Conservation (phyloP, 164 flowering plant species). For the Malania oleifera region DNA sequence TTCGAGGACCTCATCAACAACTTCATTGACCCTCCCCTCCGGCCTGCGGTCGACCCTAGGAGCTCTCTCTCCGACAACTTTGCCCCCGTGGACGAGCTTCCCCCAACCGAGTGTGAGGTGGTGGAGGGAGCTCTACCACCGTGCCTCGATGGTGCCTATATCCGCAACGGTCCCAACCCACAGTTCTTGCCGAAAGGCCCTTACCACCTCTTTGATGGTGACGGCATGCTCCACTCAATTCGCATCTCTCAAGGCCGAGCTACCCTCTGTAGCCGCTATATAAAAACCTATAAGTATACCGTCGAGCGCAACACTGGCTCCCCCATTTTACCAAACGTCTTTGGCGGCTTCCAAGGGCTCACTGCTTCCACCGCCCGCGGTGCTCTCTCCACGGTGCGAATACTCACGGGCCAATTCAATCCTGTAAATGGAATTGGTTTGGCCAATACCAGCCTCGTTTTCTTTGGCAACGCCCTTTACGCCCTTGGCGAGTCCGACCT, state of each 20-base stretch:
- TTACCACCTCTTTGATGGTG: slow-evolving; percentile 83
- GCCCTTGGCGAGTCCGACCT: slow-evolving; percentile 76
- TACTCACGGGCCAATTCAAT: slow-evolving; percentile 45
- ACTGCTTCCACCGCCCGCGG: slow-evolving; percentile 51
- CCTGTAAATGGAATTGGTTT: slow-evolving; percentile 53
- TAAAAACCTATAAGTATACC: slow-evolving; percentile 59
- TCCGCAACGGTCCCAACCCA: slow-evolving; percentile 72
- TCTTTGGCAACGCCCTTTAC: slow-evolving; percentile 39
- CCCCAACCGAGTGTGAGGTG: slow-evolving; percentile 62
- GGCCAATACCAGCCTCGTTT: slow-evolving; percentile 72
- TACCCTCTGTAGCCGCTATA: slow-evolving; percentile 68
- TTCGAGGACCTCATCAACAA: slow-evolving; percentile 58
- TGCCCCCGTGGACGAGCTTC: slow-evolving; percentile 76
- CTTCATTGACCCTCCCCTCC: slow-evolving; percentile 56
- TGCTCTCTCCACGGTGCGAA: slow-evolving; percentile 37
- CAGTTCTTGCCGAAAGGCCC: slow-evolving; percentile 78
- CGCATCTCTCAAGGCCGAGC: slow-evolving; percentile 52
- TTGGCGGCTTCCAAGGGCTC: slow-evolving; percentile 55
- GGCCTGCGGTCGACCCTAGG: slow-evolving; percentile 53
- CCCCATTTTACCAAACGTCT: slow-evolving; percentile 50
- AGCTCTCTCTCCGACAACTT: slow-evolving; percentile 60
- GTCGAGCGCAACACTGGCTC: slow-evolving; percentile 40
- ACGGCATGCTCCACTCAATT: slow-evolving; percentile 84
- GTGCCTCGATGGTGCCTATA: slow-evolving; percentile 71
- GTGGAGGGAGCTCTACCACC: slow-evolving; percentile 52